Evolutionary conservation across 148 eudicot species (phyloP).

Genomic region (Silene conica): DNA sequence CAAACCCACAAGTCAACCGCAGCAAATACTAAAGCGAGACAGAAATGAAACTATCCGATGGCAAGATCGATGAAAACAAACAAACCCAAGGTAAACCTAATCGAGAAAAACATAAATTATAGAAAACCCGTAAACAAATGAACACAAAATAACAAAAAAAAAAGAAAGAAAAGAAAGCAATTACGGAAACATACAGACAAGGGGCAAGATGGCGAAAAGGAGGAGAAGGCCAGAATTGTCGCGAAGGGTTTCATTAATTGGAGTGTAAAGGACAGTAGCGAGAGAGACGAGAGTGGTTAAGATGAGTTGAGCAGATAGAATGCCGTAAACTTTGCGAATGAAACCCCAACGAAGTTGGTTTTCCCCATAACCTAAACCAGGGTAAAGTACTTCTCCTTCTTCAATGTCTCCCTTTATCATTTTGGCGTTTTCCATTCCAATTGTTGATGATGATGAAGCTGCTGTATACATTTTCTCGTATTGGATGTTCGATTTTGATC

Average conservation of each 20-base stretch:
- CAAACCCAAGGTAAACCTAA: neutral
- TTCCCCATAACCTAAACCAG: constrained; percentile 73
- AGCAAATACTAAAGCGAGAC: neutral
- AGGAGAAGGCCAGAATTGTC: constrained; percentile 62
- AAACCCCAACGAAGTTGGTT: constrained; percentile 94
- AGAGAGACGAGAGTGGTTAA: constrained; percentile 72
- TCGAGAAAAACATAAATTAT: neutral
- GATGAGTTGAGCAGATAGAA: constrained; percentile 75
- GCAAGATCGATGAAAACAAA: neutral
- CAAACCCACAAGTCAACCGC: neutral
- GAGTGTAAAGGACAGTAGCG: constrained; percentile 64
- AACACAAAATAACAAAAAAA: too few species aligned
- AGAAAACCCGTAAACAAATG: too few species aligned
- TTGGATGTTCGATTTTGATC: too few species aligned
- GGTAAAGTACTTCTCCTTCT: constrained; percentile 60
- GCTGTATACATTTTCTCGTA: neutral
- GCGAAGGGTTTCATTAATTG: constrained; percentile 62
- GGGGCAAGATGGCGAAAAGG: constrained; percentile 66
- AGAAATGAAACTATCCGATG: neutral
- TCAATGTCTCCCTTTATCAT: constrained; percentile 51
- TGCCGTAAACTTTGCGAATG: constrained; percentile 92
- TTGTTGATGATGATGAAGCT: neutral
- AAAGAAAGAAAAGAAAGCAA: neutral
- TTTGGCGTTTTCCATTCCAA: neutral
- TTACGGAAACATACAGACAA: constrained; percentile 45